Conservation (phyloP, 202 grass and related monocot species). For the Hordeum pubiflorum region DNA sequence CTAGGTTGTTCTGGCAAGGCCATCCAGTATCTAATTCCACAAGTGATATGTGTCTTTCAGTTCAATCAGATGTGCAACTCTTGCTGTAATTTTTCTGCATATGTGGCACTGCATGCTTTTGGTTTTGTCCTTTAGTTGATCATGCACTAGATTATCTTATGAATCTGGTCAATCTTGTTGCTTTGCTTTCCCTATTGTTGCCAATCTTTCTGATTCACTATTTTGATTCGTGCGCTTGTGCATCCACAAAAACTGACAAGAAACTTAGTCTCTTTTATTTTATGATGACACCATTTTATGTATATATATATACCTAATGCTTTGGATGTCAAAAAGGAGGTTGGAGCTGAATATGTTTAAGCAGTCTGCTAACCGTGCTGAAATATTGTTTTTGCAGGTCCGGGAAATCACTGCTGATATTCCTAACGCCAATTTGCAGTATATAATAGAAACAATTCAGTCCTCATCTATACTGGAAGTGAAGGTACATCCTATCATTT, state of each 20-base stretch:
- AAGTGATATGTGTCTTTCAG: not conserved
- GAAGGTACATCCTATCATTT: conserved; percentile 31
- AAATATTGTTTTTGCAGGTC: conserved; percentile 44
- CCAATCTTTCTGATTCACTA: not conserved
- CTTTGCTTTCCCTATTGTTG: not conserved
- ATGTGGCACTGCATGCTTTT: not conserved
- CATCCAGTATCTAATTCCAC: not conserved
- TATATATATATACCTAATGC: not conserved
- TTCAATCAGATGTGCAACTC: not conserved
- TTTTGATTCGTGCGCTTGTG: not conserved
- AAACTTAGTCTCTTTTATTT: not conserved
- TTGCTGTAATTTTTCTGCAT: not conserved
- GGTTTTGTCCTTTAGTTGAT: not conserved
- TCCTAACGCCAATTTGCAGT: conserved; percentile 30
- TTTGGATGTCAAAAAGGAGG: not conserved
- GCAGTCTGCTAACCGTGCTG: not conserved
- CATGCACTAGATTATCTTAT: not conserved
- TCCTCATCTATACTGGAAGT: conserved; percentile 66
- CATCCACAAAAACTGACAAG: not conserved
- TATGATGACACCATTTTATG: not conserved
- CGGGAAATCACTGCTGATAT: conserved; percentile 26
- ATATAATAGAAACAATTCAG: conserved; percentile 55
- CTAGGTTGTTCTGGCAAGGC: not conserved
- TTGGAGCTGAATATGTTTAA: not conserved
- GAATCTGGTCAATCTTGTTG: not conserved